These are phyloP conservation scores for Xylaria acuta DNA, from an alignment of 495 filamentous ascomycete genomes.

Conservation along the genomic window DNA sequence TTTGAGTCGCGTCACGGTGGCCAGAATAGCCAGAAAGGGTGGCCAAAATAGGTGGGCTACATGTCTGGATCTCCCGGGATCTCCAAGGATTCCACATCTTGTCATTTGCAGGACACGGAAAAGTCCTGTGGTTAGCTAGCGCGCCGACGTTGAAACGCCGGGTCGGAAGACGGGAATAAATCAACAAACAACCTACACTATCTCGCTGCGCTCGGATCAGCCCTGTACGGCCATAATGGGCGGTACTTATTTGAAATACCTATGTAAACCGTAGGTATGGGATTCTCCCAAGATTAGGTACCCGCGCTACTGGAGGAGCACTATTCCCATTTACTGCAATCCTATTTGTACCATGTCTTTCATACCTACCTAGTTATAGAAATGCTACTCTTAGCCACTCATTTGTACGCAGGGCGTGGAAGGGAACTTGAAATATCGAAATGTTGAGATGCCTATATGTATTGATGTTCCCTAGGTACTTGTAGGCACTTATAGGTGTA, in stretches of 20 bases:
- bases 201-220: neutral
- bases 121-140: slow-evolving; percentile 1
- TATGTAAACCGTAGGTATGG: neutral
- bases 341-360: neutral
- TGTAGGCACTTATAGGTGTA: neutral
- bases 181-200: slow-evolving; percentile 7
- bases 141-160: slow-evolving; percentile 8
- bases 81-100: slow-evolving; percentile 3
- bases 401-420: neutral
- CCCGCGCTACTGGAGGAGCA: neutral
- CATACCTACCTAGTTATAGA: no score
- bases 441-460: no score
- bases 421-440: neutral
- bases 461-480: no score
- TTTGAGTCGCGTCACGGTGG: no score
- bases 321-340: neutral
- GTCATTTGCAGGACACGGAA: neutral
- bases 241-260: slow-evolving; percentile 5
- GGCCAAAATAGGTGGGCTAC: no score
- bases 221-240: neutral
- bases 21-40: no score
- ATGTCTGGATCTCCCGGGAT: slow-evolving; percentile 7
- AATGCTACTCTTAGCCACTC: neutral
- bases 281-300: neutral
- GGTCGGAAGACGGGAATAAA: neutral